A percentile compares a stretch with the other conserved stretches of the same genome.
These are phyloP conservation scores for Cladosporium cucumerinum DNA, from an alignment of 2,329 filamentous ascomycete species.

Conservation along the genomic window DNA sequence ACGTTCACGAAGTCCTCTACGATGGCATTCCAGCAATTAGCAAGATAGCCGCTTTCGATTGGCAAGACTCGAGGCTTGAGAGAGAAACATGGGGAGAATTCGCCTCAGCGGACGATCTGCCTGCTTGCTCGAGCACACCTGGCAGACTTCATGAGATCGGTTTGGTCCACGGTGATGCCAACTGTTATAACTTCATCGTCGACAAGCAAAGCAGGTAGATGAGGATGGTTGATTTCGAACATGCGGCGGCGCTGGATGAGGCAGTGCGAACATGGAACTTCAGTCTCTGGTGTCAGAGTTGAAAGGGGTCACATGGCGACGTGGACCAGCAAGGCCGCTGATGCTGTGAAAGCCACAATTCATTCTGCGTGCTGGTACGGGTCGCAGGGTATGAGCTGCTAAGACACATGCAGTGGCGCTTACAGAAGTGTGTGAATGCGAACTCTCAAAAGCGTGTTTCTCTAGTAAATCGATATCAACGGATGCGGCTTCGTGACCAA, in stretches of 20 bases:
- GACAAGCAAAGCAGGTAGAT: background rate
- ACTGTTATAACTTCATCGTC: constrained; percentile 19
- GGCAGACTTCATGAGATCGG: constrained; percentile 17
- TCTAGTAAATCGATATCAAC: too few relatives aligned
- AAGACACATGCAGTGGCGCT: too few relatives aligned
- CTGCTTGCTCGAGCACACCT: constrained; percentile 11
- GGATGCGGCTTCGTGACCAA: too few relatives aligned
- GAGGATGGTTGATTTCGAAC: constrained; percentile 19
- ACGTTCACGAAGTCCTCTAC: background rate
- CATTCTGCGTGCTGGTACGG: too few relatives aligned
- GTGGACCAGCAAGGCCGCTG: background rate
- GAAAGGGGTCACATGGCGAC: background rate
- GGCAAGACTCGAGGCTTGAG: background rate
- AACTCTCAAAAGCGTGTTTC: too few relatives aligned
- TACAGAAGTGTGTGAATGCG: background rate
- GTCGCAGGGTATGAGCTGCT: too few relatives aligned
- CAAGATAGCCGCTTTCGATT: background rate
- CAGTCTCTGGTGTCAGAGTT: background rate
- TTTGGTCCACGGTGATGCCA: constrained; percentile 19
- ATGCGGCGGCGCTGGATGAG: background rate
- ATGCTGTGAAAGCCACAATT: background rate
- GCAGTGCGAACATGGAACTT: background rate
- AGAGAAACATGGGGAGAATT: constrained; percentile 1
- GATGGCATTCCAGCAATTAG: background rate
- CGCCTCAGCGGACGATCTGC: constrained; percentile 16